Conservation (phyloP, 352 stramenopile species). For the Peronosclerospora sorghi region DNA sequence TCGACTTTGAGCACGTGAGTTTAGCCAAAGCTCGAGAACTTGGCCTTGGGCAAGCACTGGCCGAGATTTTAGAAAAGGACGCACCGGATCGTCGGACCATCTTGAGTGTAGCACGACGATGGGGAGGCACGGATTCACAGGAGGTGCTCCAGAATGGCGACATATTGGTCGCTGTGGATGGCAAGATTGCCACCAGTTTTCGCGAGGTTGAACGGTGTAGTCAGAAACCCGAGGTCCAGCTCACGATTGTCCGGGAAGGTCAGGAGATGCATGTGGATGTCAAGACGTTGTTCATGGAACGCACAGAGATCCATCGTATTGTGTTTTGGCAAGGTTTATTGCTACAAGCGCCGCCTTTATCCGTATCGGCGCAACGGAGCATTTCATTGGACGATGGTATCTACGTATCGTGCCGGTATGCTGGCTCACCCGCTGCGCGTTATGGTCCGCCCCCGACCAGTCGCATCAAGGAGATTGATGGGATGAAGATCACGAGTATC, state of each 20-base stretch:
- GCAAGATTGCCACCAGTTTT: conserved; percentile 78
- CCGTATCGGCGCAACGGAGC: conserved; percentile 73
- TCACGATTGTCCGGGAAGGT: conserved; percentile 82
- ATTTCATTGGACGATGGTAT: conserved; percentile 77
- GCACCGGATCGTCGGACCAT: conserved; percentile 63
- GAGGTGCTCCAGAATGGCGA: conserved; percentile 73
- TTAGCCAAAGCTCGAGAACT: conserved; percentile 84
- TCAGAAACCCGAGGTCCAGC: conserved; percentile 64
- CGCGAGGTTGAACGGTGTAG: conserved; percentile 71
- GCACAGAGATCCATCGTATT: conserved; percentile 84
- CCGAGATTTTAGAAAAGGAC: conserved; percentile 64
- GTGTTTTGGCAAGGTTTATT: conserved; percentile 88
- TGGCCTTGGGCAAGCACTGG: conserved; percentile 67
- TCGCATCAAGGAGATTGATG: conserved; percentile 87
- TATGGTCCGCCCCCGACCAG: conserved; percentile 82
- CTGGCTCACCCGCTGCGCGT: conserved; percentile 78
- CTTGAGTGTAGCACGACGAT: conserved; percentile 63
- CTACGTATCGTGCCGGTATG: conserved; percentile 83
- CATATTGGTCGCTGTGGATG: conserved; percentile 79
- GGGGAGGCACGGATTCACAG: conserved; percentile 60
- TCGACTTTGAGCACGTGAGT: conserved; percentile 83
- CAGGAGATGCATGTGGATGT: conserved; percentile 55
- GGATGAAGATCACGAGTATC: conserved; percentile 74
- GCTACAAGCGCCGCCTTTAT: conserved; percentile 80
- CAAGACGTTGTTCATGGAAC: conserved; percentile 72